A percentile compares a stretch with the other conserved stretches of the same genome.
phyloP scores from a whole-genome alignment of 306 rosid genomes.

The Trichosanthes cucumerina region DNA sequence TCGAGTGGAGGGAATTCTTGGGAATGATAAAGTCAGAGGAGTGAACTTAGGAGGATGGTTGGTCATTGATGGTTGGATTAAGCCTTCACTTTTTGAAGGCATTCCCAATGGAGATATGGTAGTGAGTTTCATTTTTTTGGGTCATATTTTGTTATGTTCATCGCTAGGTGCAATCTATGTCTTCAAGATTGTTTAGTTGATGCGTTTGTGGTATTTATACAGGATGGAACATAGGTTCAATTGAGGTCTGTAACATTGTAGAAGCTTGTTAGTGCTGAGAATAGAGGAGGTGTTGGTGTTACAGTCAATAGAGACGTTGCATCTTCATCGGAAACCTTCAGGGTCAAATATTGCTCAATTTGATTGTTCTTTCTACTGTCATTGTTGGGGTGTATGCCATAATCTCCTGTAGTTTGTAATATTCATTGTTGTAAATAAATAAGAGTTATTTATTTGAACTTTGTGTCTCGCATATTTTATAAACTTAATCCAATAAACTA shows the following conservation, averaged over 20 bases:
- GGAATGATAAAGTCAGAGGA: slow-evolving; percentile 57
- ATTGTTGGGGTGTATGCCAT: no score
- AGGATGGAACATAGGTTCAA: slow-evolving; percentile 83
- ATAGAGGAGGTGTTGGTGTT: slow-evolving; percentile 73
- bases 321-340: slow-evolving; percentile 88
- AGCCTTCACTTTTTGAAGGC: slow-evolving; percentile 88
- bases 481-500: no score
- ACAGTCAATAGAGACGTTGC: slow-evolving; percentile 58
- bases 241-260: slow-evolving; percentile 67
- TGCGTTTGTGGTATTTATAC: slow-evolving; percentile 15
- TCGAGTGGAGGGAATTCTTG: slow-evolving; percentile 61
- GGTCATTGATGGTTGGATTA: slow-evolving; percentile 93
- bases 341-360: slow-evolving; percentile 35
- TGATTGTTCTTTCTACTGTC: slow-evolving; percentile 7
- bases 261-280: slow-evolving; percentile 70
- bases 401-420: no score
- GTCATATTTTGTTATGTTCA: background rate
- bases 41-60: slow-evolving; percentile 97
- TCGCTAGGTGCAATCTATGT: background rate
- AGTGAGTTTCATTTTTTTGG: slow-evolving; percentile 37
- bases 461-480: no score
- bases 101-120: slow-evolving; percentile 91
- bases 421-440: no score
- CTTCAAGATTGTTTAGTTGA: slow-evolving; percentile 14
- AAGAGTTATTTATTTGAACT: no score